These are phyloP conservation scores for Alternaria sp. DNA, from an alignment of 2,329 filamentous ascomycete species.

Conservation along the genomic window DNA sequence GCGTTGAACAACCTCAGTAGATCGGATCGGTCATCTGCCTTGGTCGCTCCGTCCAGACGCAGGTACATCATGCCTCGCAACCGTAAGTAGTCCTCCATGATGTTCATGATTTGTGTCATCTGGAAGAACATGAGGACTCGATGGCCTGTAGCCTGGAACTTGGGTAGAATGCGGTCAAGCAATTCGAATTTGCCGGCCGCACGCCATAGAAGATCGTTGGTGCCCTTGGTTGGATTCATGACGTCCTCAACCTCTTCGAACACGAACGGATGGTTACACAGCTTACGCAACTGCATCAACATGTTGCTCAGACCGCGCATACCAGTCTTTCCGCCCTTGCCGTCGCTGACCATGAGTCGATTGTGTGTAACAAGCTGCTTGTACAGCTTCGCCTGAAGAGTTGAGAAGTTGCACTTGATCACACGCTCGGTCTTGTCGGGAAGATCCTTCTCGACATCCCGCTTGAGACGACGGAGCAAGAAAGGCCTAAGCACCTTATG, in stretches of 20 bases:
- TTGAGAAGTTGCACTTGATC: constrained; percentile 98
- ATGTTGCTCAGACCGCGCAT: constrained; percentile 98
- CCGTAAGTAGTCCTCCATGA: constrained; percentile 97
- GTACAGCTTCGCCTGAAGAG: constrained; percentile 90
- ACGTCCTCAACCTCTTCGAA: constrained; percentile 98
- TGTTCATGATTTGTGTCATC: constrained; percentile 99
- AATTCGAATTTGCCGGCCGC: constrained; percentile 97
- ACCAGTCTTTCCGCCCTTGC: constrained; percentile 92
- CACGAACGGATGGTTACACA: constrained; percentile 98
- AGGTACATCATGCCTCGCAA: constrained; percentile 84
- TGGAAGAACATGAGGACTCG: constrained; percentile 99
- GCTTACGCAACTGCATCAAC: constrained; percentile 98
- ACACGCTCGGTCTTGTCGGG: constrained; percentile 99
- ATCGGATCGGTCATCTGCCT: constrained; percentile 95
- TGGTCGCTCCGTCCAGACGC: constrained; percentile 94
- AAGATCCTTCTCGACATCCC: constrained; percentile 98
- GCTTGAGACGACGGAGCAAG: constrained; percentile 97
- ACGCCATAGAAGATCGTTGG: constrained; percentile 94
- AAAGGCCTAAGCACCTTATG: constrained; percentile 98
- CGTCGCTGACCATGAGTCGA: constrained; percentile 90
- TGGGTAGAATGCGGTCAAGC: constrained; percentile 88
- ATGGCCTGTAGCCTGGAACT: constrained; percentile 90
- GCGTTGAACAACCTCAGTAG: constrained; percentile 88
- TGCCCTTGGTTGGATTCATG: constrained; percentile 88
- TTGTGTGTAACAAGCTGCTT: constrained; percentile 98